These are phyloP conservation scores for Teratosphaeria destructans DNA, from an alignment of 2,329 filamentous ascomycete species.

Conservation along the genomic window DNA sequence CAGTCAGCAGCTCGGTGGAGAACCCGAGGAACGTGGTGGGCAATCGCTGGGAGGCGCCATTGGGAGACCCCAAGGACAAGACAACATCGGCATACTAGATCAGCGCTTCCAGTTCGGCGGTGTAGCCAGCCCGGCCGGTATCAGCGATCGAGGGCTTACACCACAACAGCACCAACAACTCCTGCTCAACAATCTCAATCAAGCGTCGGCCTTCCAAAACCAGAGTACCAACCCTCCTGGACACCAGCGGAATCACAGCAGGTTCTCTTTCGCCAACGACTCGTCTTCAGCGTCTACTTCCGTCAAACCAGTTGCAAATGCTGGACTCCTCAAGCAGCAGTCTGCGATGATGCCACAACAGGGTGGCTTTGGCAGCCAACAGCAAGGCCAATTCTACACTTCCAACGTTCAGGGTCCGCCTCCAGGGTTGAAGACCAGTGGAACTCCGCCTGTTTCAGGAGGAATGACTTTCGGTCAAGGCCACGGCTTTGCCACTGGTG, in stretches of 20 bases:
- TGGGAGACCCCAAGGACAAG: slow-evolving; percentile 54
- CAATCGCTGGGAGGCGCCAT: slow-evolving; percentile 50
- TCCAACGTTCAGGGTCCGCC: slow-evolving; percentile 84
- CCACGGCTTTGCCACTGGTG: slow-evolving; percentile 65
- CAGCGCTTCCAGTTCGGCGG: slow-evolving; percentile 22
- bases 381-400: slow-evolving; percentile 61
- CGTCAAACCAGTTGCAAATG: slow-evolving; percentile 68
- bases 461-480: slow-evolving; percentile 83
- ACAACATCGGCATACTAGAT: slow-evolving; percentile 16
- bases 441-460: slow-evolving; percentile 74
- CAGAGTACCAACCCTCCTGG: slow-evolving; percentile 47
- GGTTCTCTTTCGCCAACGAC: slow-evolving; percentile 82
- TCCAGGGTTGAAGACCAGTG: slow-evolving; percentile 87
- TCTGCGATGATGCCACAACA: slow-evolving; percentile 66
- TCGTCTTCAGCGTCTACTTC: slow-evolving; percentile 46
- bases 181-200: slow-evolving; percentile 42
- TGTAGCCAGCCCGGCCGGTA: slow-evolving; percentile 44
- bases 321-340: slow-evolving; percentile 74
- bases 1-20: slow-evolving; percentile 81
- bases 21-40: slow-evolving; percentile 66
- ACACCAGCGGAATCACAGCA: slow-evolving; percentile 73
- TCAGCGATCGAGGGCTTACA: slow-evolving; percentile 63
- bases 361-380: slow-evolving; percentile 40
- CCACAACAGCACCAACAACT: slow-evolving; percentile 64
- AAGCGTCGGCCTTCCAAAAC: slow-evolving; percentile 36